Conservation (phyloP, 441 rosid species). For the Croton laevigatus region DNA sequence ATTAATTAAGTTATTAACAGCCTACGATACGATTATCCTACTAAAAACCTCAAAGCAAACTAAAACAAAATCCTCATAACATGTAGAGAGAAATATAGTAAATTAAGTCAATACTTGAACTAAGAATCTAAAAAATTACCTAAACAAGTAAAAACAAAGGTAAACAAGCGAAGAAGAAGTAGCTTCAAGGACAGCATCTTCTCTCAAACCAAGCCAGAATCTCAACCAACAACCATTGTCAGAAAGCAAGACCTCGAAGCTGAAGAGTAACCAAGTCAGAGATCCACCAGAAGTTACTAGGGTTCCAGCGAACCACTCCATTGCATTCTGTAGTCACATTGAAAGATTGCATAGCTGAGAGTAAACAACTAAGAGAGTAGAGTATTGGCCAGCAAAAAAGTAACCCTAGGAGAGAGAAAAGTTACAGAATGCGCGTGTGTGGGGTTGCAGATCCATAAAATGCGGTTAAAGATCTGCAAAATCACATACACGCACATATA, state of each 20-base stretch:
- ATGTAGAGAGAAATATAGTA: neutral
- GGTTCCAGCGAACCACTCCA: slow-evolving; percentile 31
- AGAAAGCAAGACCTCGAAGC: slow-evolving; percentile 27
- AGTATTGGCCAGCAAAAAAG: neutral
- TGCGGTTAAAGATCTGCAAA: slow-evolving; percentile 39
- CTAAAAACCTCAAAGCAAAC: slow-evolving; percentile 17
- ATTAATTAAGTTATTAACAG: neutral
- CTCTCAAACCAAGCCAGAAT: slow-evolving; percentile 31
- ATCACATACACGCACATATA: neutral
- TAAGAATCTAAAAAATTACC: slow-evolving; percentile 34
- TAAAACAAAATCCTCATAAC: neutral
- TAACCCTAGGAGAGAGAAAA: slow-evolving; percentile 49
- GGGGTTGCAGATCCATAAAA: slow-evolving; percentile 63
- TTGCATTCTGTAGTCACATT: slow-evolving; percentile 29
- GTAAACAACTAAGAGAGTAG: neutral
- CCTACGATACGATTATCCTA: neutral
- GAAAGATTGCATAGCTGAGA: slow-evolving; percentile 24
- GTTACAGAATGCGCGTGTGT: slow-evolving; percentile 28
- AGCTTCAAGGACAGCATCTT: slow-evolving; percentile 47
- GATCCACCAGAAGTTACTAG: slow-evolving; percentile 24
- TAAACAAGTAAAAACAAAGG: slow-evolving; percentile 42
- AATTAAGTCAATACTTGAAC: neutral
- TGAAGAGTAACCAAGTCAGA: slow-evolving; percentile 24
- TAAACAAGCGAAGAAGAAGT: slow-evolving; percentile 37
- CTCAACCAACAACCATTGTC: slow-evolving; percentile 40